These are phyloP conservation scores for Solanum dulcamara DNA, from an alignment of 257 asterid species.

Conservation along the genomic window DNA sequence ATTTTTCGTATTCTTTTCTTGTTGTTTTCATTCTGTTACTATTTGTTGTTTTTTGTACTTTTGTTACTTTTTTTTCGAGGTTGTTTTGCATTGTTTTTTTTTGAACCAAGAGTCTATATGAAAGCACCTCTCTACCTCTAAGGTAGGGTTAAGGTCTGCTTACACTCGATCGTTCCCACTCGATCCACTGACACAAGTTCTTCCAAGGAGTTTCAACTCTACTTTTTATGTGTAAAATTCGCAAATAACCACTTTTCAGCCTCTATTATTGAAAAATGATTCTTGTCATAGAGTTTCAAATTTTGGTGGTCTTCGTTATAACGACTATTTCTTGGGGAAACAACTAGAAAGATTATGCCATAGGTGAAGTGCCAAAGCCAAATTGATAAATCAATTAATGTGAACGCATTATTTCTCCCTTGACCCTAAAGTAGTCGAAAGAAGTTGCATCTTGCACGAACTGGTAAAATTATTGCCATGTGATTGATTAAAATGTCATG, in stretches of 20 bases:
- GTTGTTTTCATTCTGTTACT: not conserved
- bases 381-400: no score
- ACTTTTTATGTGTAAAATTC: not conserved
- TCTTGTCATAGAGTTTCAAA: not conserved
- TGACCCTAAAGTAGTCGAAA: not conserved
- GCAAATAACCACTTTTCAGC: not conserved
- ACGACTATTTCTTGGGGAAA: not conserved
- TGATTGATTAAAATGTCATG: accelerated
- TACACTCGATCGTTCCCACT: not conserved
- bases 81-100: not conserved
- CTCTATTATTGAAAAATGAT: not conserved
- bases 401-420: no score
- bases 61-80: not conserved
- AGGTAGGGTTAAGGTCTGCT: not conserved
- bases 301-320: not conserved
- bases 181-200: not conserved
- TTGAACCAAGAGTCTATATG: not conserved
- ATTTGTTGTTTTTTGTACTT: not conserved
- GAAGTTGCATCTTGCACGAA: not conserved
- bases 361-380: not conserved
- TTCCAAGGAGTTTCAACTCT: not conserved
- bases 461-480: not conserved
- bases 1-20: not conserved
- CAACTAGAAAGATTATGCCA: not conserved
- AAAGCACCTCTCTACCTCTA: not conserved